Base-by-base conservation (phyloP, 2,329 filamentous ascomycete genomes). In the Chalaropsis ovoidea region DNA sequence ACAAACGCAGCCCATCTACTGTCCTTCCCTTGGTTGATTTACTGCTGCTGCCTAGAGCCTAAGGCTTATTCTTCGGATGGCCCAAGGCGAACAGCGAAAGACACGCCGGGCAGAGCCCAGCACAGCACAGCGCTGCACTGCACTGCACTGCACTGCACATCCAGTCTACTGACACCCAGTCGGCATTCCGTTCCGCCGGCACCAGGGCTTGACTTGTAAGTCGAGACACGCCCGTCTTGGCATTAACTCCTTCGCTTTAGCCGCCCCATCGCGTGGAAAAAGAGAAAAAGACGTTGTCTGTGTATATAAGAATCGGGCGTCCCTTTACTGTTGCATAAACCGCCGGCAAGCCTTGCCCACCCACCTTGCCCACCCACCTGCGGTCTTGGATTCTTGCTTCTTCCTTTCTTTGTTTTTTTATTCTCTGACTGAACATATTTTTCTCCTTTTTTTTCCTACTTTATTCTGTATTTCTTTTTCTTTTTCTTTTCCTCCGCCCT, bases 301-400 rank as follows among this genome's bases (percentile, higher is more conserved):
- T 58, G n/a, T 58, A 58, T 58, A 58, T 39, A 58, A 58, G 54
- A 58, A 35, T 58, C 31, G 54, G 54, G 27, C 27, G 24, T 35
- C 54, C 27, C 54, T 19, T 10, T 35, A 4, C 24, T 24, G 47
- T 11, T 22, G 19, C 10, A 58, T 35, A 10, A n/a, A 58, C 2
- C 2, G 17, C 24, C 27, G 17, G 19, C 19, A 27, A 52, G 47
- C 19, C 47, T 24, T 52, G 47, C 8, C 8, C 35, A 10, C 35
- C 8, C 8, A n/a, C 17, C 2, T 19, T 47, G 43, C 19, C 15
- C 15, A 47, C n/a, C 45, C 17, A 19, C 22, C 22, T n/a, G n/a
- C 13, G n/a, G 45, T 11, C 7, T 49, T 13, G n/a, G 45, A 22
- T 22, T 49, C 22, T 49, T 10, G 13, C 19, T 17, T 43, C 6